These are phyloP conservation scores for Colletotrichum endophyticum DNA, from an alignment of 2,329 filamentous ascomycete species.

Conservation along the genomic window DNA sequence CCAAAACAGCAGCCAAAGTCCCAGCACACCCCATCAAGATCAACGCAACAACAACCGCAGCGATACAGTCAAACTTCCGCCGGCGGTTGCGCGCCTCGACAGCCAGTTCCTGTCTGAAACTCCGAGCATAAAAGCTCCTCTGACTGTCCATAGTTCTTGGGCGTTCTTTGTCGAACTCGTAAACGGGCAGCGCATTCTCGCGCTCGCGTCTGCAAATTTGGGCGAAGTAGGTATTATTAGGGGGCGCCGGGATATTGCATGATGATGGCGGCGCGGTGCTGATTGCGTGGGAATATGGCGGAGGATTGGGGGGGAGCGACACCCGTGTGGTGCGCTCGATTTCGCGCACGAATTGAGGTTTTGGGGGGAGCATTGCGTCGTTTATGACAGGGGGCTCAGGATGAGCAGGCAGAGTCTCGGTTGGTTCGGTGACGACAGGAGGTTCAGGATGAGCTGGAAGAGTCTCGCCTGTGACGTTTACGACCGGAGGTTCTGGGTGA, in stretches of 20 bases:
- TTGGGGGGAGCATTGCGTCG: background rate
- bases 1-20: background rate
- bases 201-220: background rate
- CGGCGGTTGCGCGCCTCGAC: background rate
- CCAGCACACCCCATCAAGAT: background rate
- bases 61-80: background rate
- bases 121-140: background rate
- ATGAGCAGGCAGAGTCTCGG: background rate
- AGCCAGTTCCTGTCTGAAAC: background rate
- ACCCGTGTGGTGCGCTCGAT: background rate
- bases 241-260: background rate
- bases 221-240: background rate
- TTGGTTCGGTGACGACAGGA: background rate
- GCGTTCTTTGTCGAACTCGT: background rate
- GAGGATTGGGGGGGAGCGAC: background rate
- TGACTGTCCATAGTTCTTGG: background rate
- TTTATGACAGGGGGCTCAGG: background rate
- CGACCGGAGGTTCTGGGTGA: background rate
- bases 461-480: background rate
- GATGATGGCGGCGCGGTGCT: background rate
- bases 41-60: background rate
- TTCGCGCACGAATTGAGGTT: conserved; percentile 1
- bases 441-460: background rate
- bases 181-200: background rate
- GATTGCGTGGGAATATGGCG: background rate